A percentile compares a stretch with the other conserved stretches of the same genome.
phyloP scores from a whole-genome alignment of 306 rosid genomes.

The Cucumis melo region DNA sequence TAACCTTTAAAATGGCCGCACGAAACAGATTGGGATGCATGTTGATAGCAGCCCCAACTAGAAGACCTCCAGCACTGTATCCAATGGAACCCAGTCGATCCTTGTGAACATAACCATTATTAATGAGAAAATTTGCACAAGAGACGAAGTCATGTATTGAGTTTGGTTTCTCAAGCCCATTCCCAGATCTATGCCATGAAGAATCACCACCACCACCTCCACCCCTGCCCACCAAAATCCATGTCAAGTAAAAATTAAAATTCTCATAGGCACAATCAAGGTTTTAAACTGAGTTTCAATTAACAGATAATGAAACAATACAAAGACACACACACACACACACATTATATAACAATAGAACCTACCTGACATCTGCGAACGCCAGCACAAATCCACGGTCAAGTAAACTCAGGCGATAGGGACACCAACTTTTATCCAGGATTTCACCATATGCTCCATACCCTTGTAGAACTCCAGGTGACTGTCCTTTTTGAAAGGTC shows the following conservation, averaged over 20 bases:
- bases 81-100: slow-evolving; percentile 63
- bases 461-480: slow-evolving; percentile 75
- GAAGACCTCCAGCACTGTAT: slow-evolving; percentile 80
- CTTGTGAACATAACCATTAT: slow-evolving; percentile 46
- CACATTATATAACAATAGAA: background rate
- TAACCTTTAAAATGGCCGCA: slow-evolving; percentile 73
- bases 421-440: slow-evolving; percentile 72
- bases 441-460: slow-evolving; percentile 94
- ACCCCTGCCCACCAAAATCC: slow-evolving; percentile 39
- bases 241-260: background rate
- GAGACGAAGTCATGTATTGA: slow-evolving; percentile 66
- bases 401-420: slow-evolving; percentile 71
- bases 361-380: slow-evolving; percentile 84
- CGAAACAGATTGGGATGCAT: slow-evolving; percentile 60
- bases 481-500: slow-evolving; percentile 44
- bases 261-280: background rate
- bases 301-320: background rate
- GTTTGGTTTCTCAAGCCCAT: slow-evolving; percentile 49
- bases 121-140: slow-evolving; percentile 58
- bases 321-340: no score
- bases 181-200: slow-evolving; percentile 76
- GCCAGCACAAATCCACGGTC: slow-evolving; percentile 95
- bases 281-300: background rate
- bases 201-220: slow-evolving; percentile 44
- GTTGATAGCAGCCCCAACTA: slow-evolving; percentile 69